Evolutionary conservation across 1,284 basidiomycete species (phyloP).

Genomic region (Ceratobasidium sp.): DNA sequence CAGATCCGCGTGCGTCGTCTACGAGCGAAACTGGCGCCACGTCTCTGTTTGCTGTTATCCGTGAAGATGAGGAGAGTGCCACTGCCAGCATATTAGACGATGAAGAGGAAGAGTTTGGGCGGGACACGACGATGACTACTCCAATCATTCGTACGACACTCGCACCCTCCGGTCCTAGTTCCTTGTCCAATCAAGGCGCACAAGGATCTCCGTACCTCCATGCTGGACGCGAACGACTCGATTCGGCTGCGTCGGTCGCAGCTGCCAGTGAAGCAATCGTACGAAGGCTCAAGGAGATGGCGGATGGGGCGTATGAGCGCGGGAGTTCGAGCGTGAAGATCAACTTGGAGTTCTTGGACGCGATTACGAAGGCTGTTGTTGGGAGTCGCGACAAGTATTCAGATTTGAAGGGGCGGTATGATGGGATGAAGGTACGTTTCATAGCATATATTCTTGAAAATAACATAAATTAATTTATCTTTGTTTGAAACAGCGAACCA

Average conservation of each 20-base stretch:
- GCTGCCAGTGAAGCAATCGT: conserved; percentile 61
- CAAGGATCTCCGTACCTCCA: not conserved
- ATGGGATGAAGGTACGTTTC: conserved; percentile 81
- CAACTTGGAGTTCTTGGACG: conserved; percentile 78
- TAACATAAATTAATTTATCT: conserved; percentile 31
- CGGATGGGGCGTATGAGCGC: conserved; percentile 71
- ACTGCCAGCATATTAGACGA: conserved; percentile 22
- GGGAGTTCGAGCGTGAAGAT: conserved; percentile 74
- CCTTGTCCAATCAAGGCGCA: too few species aligned
- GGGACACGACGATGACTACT: conserved; percentile 9
- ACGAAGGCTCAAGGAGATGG: conserved; percentile 66
- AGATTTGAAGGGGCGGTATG: conserved; percentile 80
- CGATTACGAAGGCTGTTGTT: conserved; percentile 75
- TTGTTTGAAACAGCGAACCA: conserved; percentile 70
- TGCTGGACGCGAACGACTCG: conserved; percentile 35
- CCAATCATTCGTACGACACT: conserved; percentile 33
- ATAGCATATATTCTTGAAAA: not conserved
- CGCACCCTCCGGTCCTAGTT: not conserved
- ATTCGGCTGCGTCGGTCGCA: conserved; percentile 27
- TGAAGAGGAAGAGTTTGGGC: conserved; percentile 27
- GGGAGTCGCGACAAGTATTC: conserved; percentile 70
- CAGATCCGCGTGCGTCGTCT: conserved; percentile 18
- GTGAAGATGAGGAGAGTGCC: conserved; percentile 3
- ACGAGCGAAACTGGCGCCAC: conserved; percentile 1
- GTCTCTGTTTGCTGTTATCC: not conserved